Evolutionary conservation across 192 early-diverging fungal species (phyloP), one percentile per base, ranked within the genome.

Genomic region (Gryganskiella cystojenkinii): DNA sequence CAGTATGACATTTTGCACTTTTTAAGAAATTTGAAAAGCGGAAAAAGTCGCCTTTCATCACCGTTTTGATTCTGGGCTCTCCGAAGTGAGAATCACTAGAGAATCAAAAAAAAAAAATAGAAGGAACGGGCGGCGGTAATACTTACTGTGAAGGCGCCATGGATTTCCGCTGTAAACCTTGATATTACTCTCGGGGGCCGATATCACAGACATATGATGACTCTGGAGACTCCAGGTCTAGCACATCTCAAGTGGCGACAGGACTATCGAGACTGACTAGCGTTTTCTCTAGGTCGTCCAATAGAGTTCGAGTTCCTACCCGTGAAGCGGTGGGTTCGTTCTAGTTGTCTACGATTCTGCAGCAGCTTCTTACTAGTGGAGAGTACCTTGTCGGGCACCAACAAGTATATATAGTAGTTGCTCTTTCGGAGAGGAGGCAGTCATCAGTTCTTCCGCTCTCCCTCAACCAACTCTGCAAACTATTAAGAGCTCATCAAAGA

Each of bases 351-450:
- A 5, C 8, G 37, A 17, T 10, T 5, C 58, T 27, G 11, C 37
- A 58, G 25, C 44, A 17, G 25, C 58, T 61, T 22, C 1, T 44
- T 57, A 25, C 10, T n/a, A 25, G 44, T 33, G 30, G 30, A n/a
- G 59, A 33, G 59, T 61, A 61, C 59, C 59, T 49, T 61, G 30
- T 9, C 44, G 42, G 44, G 44, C n/a, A 47, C 43, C 59, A 47
- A 61, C 59, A 61, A 47, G 59, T 61, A 61, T 61, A 61, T 28
- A 61, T 34, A 61, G 59, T 61, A 47, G 59, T 22, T 19, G 59
- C 14, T 34, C 59, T 47, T 47, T 47, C 59, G 17, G 30, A 61
- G 25, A 61, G 44, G 25, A 47, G 28, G n/a, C 22, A 60, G 3
- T 46, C 59, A 61, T 61, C 59, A 58, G 56, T 20, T 42, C 56